These are phyloP conservation scores for Cladosporium sp. DNA, from an alignment of 2,329 filamentous ascomycete species.

Conservation along the genomic window DNA sequence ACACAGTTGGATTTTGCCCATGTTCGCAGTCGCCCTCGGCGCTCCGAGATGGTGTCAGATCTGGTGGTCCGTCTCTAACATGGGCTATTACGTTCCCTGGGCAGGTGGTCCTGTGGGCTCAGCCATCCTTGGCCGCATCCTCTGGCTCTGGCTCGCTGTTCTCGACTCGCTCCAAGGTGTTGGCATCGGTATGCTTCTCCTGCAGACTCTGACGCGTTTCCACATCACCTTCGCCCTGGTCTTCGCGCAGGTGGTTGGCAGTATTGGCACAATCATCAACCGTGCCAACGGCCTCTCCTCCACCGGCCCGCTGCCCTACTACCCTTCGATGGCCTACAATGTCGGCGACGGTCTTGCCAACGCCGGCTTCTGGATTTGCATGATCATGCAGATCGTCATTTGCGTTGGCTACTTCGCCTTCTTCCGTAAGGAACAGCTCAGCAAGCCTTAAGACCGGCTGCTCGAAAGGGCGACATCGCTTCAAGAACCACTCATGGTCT, in stretches of 20 bases:
- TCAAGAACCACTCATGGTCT: neutral
- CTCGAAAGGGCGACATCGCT: neutral
- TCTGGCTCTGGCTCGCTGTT: slow-evolving; percentile 66
- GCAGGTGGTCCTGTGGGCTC: slow-evolving; percentile 51
- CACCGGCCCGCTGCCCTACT: slow-evolving; percentile 58
- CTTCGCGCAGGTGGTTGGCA: slow-evolving; percentile 59
- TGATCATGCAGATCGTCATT: slow-evolving; percentile 55
- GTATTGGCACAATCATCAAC: slow-evolving; percentile 58
- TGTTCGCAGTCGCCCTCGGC: slow-evolving; percentile 63
- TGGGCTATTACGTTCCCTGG: slow-evolving; percentile 62
- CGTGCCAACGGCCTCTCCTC: slow-evolving; percentile 58
- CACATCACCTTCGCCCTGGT: slow-evolving; percentile 62
- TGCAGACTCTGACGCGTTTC: slow-evolving; percentile 59
- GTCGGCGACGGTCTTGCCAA: slow-evolving; percentile 44
- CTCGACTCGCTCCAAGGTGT: slow-evolving; percentile 63
- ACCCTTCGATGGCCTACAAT: slow-evolving; percentile 56
- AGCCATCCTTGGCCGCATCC: slow-evolving; percentile 52
- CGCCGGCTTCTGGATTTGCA: slow-evolving; percentile 58
- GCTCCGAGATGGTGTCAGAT: slow-evolving; percentile 66
- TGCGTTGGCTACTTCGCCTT: slow-evolving; percentile 55
- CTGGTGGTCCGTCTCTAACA: slow-evolving; percentile 59
- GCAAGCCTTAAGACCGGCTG: slow-evolving; percentile 44
- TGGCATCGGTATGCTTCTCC: slow-evolving; percentile 63
- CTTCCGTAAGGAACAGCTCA: slow-evolving; percentile 56
- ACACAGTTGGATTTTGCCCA: slow-evolving; percentile 63